A percentile compares a stretch with the other conserved stretches of the same genome.
Conservation (phyloP, 345 rosid genomes). For the Punica granatum region DNA sequence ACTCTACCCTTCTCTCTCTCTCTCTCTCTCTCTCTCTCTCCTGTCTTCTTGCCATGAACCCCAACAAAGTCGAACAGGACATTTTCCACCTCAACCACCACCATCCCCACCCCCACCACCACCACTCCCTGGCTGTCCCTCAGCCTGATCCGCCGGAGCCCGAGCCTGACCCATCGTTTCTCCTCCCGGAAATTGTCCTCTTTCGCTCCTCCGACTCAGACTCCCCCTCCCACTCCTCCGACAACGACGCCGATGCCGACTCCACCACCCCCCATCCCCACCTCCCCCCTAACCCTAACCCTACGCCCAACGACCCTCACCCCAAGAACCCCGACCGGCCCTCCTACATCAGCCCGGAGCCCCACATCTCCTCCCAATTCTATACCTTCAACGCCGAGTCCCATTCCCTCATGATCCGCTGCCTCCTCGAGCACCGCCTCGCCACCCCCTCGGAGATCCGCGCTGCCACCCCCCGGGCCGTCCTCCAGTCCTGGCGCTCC, state of each 20-base stretch:
- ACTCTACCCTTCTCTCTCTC: no score
- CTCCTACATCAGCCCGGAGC: conserved; percentile 59
- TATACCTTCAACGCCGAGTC: conserved; percentile 95
- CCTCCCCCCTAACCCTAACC: conserved; percentile 13
- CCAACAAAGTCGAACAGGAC: conserved; percentile 19
- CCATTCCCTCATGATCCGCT: conserved; percentile 88
- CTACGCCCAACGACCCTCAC: conserved; percentile 2
- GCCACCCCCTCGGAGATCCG: conserved; percentile 93
- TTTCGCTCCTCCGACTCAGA: conserved; percentile 48
- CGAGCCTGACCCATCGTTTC: conserved; percentile 30
- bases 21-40: neutral
- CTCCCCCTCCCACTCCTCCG: conserved; percentile 33
- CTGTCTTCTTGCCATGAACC: conserved; percentile 10
- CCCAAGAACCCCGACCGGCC: neutral
- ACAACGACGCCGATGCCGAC: conserved; percentile 37
- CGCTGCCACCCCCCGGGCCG: conserved; percentile 61
- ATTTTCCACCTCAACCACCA: conserved; percentile 15
- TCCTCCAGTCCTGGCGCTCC: conserved; percentile 86
- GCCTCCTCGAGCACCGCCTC: conserved; percentile 76
- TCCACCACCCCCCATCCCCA: conserved; percentile 19
- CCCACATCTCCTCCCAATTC: conserved; percentile 86
- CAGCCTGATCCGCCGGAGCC: conserved; percentile 34
- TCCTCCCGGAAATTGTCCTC: conserved; percentile 66
- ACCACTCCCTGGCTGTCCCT: conserved; percentile 27
- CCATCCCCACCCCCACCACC: conserved; percentile 23